These are phyloP conservation scores for Albatrellus sp. DNA, from an alignment of 1,284 basidiomycete species.

Conservation along the genomic window DNA sequence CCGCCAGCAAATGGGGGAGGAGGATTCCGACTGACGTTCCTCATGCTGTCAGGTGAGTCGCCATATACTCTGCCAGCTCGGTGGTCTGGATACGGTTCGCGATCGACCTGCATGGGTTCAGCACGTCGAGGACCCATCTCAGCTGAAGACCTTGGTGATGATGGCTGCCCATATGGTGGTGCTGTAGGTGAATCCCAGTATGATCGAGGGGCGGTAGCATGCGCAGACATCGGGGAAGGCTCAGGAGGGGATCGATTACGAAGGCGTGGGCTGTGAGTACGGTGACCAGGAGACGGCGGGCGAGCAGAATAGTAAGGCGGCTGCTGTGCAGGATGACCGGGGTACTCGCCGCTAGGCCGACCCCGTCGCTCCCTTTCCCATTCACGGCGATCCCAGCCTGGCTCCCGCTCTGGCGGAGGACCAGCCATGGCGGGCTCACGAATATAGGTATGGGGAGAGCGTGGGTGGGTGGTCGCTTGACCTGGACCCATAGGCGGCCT, in stretches of 20 bases:
- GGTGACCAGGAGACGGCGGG: constrained; percentile 16
- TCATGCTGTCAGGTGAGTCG: constrained; percentile 8
- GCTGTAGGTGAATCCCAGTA: constrained; percentile 18
- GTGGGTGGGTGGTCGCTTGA: constrained; percentile 29
- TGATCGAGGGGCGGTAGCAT: constrained; percentile 16
- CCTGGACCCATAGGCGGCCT: constrained; percentile 44
- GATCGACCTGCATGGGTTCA: constrained; percentile 4
- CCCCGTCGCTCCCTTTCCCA: constrained; percentile 34
- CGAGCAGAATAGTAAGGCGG: constrained; percentile 17
- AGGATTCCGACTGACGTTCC: constrained; percentile 1
- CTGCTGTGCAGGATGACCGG: constrained; percentile 20
- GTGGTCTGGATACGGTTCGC: constrained; percentile 2
- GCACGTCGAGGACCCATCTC: constrained; percentile 8
- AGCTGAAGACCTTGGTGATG: constrained; percentile 11
- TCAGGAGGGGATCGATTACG: constrained; percentile 27
- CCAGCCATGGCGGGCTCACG: constrained; percentile 22
- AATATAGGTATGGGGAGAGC: constrained; percentile 42
- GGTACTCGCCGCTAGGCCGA: constrained; percentile 36
- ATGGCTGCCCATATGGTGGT: constrained; percentile 14
- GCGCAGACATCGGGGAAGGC: constrained; percentile 41
- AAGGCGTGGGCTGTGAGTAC: constrained; percentile 19
- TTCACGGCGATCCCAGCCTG: constrained; percentile 41
- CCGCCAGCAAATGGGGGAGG: constrained; percentile 13
- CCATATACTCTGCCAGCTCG: constrained; percentile 2
- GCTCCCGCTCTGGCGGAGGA: constrained; percentile 28